Percentiles rank a stretch among this genome's conserved stretches.
Conservation (phyloP, 129 eudicot genomes). For the Solidago caesia region DNA sequence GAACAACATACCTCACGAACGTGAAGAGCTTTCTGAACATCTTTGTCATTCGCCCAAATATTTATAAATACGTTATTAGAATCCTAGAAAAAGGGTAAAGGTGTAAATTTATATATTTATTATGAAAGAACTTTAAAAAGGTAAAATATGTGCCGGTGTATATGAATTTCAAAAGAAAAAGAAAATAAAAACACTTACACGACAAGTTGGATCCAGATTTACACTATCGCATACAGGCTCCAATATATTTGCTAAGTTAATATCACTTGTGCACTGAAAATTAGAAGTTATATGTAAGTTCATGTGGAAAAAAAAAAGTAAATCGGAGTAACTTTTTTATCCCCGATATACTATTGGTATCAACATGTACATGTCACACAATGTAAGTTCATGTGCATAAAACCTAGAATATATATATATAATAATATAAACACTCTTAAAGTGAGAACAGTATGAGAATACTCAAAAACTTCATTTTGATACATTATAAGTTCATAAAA, state of each 20-base stretch:
- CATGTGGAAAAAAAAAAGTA: neutral
- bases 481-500: no score
- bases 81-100: conserved; percentile 13
- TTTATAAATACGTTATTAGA: conserved; percentile 15
- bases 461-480: no score
- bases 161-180: neutral
- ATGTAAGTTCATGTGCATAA: no score
- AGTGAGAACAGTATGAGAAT: no score
- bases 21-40: conserved; percentile 31
- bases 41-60: conserved; percentile 25
- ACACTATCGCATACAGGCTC: conserved; percentile 28
- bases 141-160: neutral
- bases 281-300: neutral
- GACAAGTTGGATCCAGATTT: conserved; percentile 28
- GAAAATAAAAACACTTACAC: conserved; percentile 7
- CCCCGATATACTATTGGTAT: no score
- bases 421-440: no score
- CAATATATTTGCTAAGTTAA: conserved; percentile 24
- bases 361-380: no score
- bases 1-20: conserved; percentile 41
- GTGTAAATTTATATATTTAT: neutral
- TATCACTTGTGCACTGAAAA: conserved; percentile 29
- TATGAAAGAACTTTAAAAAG: neutral
- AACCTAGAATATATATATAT: no score
- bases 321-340: neutral